These are phyloP conservation scores for Penicillium diatomitis DNA, from an alignment of 495 filamentous ascomycete genomes.

Conservation along the genomic window DNA sequence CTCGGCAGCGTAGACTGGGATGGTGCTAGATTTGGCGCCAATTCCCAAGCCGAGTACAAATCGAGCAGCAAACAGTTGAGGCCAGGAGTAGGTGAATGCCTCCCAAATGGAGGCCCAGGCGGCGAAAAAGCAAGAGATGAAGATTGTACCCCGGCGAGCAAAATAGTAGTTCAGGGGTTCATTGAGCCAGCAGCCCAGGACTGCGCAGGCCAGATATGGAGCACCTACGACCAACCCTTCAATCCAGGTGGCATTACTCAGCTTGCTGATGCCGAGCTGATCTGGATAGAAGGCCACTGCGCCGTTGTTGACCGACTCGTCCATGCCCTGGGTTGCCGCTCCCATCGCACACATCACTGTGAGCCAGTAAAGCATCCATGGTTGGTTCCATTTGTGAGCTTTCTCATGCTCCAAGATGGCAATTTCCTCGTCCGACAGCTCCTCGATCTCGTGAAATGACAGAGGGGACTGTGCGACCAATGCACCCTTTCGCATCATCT, in stretches of 20 bases:
- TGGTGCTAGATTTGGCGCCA: conserved; percentile 49
- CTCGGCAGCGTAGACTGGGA: conserved; percentile 52
- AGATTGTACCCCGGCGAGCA: conserved; percentile 52
- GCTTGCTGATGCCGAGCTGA: neutral
- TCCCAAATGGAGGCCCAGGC: conserved; percentile 42
- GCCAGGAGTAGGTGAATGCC: conserved; percentile 42
- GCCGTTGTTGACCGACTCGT: conserved; percentile 74
- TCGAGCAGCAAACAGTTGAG: conserved; percentile 45
- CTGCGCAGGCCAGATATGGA: neutral
- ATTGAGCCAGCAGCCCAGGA: conserved; percentile 16
- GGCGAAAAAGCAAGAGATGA: conserved; percentile 39
- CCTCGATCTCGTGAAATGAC: conserved; percentile 34
- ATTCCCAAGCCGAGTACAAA: conserved; percentile 54
- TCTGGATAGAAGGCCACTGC: conserved; percentile 58
- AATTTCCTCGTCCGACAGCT: conserved; percentile 14
- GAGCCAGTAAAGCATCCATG: conserved; percentile 47
- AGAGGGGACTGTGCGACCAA: conserved; percentile 17
- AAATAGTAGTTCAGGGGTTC: conserved; percentile 49
- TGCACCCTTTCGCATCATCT: conserved; percentile 44
- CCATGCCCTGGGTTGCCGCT: conserved; percentile 55
- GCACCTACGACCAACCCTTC: neutral
- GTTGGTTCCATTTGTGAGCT: conserved; percentile 49
- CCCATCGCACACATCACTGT: conserved; percentile 41
- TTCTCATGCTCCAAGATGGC: conserved; percentile 25
- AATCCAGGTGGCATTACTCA: neutral